Conservation (phyloP, 495 filamentous ascomycete species). For the Neurospora tetraspora region DNA sequence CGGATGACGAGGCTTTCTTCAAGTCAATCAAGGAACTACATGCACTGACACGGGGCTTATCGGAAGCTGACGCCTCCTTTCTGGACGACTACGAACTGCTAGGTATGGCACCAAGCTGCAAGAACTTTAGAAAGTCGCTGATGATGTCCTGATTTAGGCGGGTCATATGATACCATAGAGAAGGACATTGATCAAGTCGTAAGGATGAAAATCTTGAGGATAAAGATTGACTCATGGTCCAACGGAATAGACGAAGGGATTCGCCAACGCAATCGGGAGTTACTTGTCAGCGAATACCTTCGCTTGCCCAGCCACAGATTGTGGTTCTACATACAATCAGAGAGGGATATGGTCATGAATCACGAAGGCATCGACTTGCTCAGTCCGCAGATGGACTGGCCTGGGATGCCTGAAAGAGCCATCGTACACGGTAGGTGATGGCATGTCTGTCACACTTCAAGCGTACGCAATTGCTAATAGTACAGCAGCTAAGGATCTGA, state of each 20-base stretch:
- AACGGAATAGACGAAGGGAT: constrained; percentile 12
- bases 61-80: background rate
- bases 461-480: background rate
- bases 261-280: constrained; percentile 14
- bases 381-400: background rate
- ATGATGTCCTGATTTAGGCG: constrained; percentile 3
- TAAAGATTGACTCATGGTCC: constrained; percentile 18
- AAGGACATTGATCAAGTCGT: constrained; percentile 4
- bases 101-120: background rate
- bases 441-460: background rate
- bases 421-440: background rate
- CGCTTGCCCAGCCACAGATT: background rate
- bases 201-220: constrained; percentile 10
- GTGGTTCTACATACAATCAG: background rate
- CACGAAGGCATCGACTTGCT: background rate
- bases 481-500: background rate
- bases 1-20: background rate
- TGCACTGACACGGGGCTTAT: background rate
- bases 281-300: constrained; percentile 14
- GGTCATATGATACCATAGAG: background rate
- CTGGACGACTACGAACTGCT: background rate
- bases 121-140: background rate
- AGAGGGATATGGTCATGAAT: background rate
- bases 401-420: background rate
- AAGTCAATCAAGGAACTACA: background rate